Conservation (phyloP, 2,329 filamentous ascomycete genomes). For the Tolypocladium guangdongense region DNA sequence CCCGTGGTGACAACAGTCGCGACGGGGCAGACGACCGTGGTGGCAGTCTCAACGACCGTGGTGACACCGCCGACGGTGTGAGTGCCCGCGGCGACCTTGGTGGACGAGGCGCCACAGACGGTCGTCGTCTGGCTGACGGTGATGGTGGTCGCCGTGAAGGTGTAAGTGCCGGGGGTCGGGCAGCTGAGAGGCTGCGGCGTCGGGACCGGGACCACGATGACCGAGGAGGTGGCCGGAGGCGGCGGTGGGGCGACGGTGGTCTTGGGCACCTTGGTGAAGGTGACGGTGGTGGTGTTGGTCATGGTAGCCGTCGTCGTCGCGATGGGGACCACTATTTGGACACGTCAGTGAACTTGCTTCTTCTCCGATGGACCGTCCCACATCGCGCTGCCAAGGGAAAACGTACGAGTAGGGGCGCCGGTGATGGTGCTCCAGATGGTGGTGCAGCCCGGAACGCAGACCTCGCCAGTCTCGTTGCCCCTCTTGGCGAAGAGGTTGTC, state of each 20-base stretch:
- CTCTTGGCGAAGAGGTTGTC: slow-evolving; percentile 48
- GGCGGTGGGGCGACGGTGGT: slow-evolving; percentile 5
- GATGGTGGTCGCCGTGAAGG: slow-evolving; percentile 62
- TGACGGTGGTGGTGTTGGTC: slow-evolving; percentile 9
- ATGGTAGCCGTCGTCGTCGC: slow-evolving; percentile 14
- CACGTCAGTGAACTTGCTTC: slow-evolving; percentile 7
- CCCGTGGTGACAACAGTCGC: slow-evolving; percentile 50
- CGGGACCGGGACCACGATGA: slow-evolving; percentile 36
- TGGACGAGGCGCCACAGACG: slow-evolving; percentile 52
- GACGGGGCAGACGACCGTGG: slow-evolving; percentile 60
- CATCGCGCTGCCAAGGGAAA: background rate
- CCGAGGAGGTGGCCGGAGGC: slow-evolving; percentile 25
- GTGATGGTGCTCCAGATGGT: slow-evolving; percentile 64
- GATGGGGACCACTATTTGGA: slow-evolving; percentile 24
- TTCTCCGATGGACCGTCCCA: background rate
- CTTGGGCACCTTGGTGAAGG: slow-evolving; percentile 3
- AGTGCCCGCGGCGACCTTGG: slow-evolving; percentile 49
- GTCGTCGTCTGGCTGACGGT: slow-evolving; percentile 57
- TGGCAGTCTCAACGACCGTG: slow-evolving; percentile 54
- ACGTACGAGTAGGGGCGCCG: slow-evolving; percentile 55
- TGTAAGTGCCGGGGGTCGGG: slow-evolving; percentile 62
- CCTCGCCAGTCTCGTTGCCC: slow-evolving; percentile 25
- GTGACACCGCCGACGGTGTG: slow-evolving; percentile 64
- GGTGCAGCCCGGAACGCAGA: slow-evolving; percentile 54
- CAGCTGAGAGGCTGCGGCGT: slow-evolving; percentile 42